Evolutionary conservation across 2,329 filamentous ascomycete genomes (phyloP).

Genomic region (Penicillium brasilianum): DNA sequence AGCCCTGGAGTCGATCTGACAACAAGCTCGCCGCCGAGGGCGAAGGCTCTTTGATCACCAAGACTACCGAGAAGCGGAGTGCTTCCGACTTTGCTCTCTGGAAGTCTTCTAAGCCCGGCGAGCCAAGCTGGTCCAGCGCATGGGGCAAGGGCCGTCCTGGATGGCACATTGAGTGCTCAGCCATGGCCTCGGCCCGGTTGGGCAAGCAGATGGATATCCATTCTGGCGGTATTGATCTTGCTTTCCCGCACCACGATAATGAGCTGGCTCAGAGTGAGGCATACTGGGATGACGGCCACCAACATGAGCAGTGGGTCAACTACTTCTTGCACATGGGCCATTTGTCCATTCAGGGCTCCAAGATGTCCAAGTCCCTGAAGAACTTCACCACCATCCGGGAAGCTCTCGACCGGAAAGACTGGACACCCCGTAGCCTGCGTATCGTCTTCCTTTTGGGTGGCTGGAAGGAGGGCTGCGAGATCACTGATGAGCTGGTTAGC

Average conservation of each 20-base stretch:
- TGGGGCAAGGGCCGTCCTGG: constrained; percentile 90
- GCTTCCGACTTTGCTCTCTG: constrained; percentile 88
- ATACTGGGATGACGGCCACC: constrained; percentile 62
- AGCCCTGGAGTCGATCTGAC: constrained; percentile 84
- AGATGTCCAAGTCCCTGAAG: constrained; percentile 96
- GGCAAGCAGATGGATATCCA: constrained; percentile 89
- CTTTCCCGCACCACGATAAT: constrained; percentile 92
- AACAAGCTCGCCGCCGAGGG: constrained; percentile 84
- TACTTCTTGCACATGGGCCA: constrained; percentile 98
- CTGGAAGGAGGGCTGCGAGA: constrained; percentile 92
- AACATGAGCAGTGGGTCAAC: constrained; percentile 78
- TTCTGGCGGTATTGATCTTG: constrained; percentile 87
- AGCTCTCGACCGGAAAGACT: constrained; percentile 70
- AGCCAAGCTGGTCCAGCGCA: constrained; percentile 85
- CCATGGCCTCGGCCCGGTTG: constrained; percentile 90
- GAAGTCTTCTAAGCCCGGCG: constrained; percentile 90
- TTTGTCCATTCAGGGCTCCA: constrained; percentile 82
- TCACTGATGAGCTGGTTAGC: constrained; percentile 79
- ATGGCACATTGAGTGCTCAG: constrained; percentile 97
- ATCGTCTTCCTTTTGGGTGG: constrained; percentile 85
- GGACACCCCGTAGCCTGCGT: constrained; percentile 78
- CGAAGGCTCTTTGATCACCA: constrained; percentile 75
- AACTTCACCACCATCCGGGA: constrained; percentile 95
- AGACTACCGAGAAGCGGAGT: constrained; percentile 70
- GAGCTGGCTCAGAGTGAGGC: constrained; percentile 89